Conservation (phyloP, 352 stramenopile genomes). For the Saprolegnia diclina region DNA sequence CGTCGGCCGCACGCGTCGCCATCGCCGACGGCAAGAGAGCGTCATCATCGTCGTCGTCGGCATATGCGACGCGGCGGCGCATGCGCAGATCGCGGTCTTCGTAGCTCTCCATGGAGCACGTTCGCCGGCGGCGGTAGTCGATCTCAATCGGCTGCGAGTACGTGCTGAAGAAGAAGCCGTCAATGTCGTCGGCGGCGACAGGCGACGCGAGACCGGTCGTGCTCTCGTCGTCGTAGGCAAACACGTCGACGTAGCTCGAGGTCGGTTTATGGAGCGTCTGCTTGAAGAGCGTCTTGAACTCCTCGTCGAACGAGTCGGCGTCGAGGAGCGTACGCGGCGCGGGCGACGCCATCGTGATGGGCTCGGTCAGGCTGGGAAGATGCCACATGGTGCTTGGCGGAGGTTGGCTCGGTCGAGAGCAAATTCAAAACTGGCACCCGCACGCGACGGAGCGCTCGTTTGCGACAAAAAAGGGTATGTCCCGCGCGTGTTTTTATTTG, state of each 20-base stretch:
- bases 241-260: not conserved
- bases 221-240: not conserved
- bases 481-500: not conserved
- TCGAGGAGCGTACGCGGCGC: not conserved
- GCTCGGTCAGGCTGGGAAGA: not conserved
- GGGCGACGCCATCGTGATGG: not conserved
- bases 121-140: slow-evolving; percentile 20
- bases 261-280: slow-evolving; percentile 8
- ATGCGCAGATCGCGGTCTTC: slow-evolving; percentile 20
- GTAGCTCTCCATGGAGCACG: slow-evolving; percentile 19
- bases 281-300: slow-evolving; percentile 25
- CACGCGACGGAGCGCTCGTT: not conserved
- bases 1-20: not conserved
- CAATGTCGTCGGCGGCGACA: not conserved
- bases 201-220: not conserved
- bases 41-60: not conserved
- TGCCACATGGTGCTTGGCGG: not conserved
- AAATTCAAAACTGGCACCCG: slow-evolving; percentile 14
- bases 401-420: not conserved
- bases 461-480: slow-evolving; percentile 17
- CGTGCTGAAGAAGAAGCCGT: not conserved
- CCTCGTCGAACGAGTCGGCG: slow-evolving; percentile 21
- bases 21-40: not conserved
- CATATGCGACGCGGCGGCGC: not conserved
- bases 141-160: slow-evolving; percentile 27